Base-by-base conservation (phyloP, 768 basidiomycete genomes). In the Austroboletus festivus region DNA sequence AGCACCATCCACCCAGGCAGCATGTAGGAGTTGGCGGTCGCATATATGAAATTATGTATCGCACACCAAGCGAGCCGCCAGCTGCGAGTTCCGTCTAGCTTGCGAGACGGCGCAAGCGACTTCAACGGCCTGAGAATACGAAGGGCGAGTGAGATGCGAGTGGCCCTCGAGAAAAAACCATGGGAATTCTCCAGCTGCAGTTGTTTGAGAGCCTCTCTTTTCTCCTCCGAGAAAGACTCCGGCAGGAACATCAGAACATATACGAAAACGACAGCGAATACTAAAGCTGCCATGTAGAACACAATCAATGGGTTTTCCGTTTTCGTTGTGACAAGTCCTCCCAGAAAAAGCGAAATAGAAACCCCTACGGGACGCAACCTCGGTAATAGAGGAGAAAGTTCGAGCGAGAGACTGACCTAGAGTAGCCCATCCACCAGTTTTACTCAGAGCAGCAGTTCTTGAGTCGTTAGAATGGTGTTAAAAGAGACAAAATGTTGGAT, bases 51-150 rank as follows among this genome's bases (percentile, higher is more conserved):
- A 20, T 38, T 49, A 46, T 70, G 68, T 7, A 35, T 38, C 0
- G 61, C 61, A 53, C 68, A 69, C 55, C 57, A 56, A 21, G 57
- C 11, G 18, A 70, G 50, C 23, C 66, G 57, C 64, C 62, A 68
- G 23, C 62, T 68, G 12, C 21, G 56, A 39, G 42, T 48, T 11
- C 62, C 65, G 21, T 49, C 44, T 7, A 24, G 11, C 37, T 47
- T 56, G 31, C 38, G 51, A 21, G 24, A 42, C 4, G 68, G 62
- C 16, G 48, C 21, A 16, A 67, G 47, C 19, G 53, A 30, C 42
- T 57, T 59, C 20, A 69, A 44, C 13, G 65, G 63, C 22, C 56
- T 57, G 6, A 69, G 56, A 12, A 62, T 24, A 26, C 47, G 31
- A 3, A 35, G 28, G 34, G 37, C 3, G 50, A 53, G 12, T 5